Percentiles rank a stretch among this genome's conserved stretches.
Conservation (phyloP, 1,284 basidiomycete species). For the Amylostereum chailletii region DNA sequence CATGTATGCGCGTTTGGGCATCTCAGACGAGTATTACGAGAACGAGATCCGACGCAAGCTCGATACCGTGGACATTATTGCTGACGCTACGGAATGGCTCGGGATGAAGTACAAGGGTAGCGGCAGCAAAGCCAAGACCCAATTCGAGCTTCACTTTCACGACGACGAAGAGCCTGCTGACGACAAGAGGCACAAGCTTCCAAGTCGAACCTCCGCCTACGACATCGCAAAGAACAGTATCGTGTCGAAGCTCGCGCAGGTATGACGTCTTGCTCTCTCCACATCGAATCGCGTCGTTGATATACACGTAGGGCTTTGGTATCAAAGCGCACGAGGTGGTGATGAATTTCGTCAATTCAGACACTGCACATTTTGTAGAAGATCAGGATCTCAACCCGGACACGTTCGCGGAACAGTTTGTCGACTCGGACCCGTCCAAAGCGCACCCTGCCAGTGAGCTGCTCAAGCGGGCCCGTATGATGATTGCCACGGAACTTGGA, state of each 20-base stretch:
- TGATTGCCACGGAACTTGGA: slow-evolving; percentile 86
- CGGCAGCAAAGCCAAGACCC: slow-evolving; percentile 65
- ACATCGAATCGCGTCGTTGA: neutral
- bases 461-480: slow-evolving; percentile 70
- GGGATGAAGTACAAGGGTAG: slow-evolving; percentile 77
- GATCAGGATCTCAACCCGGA: slow-evolving; percentile 70
- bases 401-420: slow-evolving; percentile 71
- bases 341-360: slow-evolving; percentile 60
- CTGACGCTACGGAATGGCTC: slow-evolving; percentile 91
- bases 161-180: slow-evolving; percentile 56
- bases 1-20: slow-evolving; percentile 57
- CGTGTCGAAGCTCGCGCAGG: slow-evolving; percentile 69
- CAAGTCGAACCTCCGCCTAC: slow-evolving; percentile 81
- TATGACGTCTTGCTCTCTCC: slow-evolving; percentile 23
- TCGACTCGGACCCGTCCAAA: slow-evolving; percentile 53
- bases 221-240: slow-evolving; percentile 79
- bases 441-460: slow-evolving; percentile 54
- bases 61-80: slow-evolving; percentile 81
- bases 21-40: slow-evolving; percentile 67
- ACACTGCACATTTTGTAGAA: slow-evolving; percentile 63
- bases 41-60: slow-evolving; percentile 54
- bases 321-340: slow-evolving; percentile 75
- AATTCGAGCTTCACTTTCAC: slow-evolving; percentile 53
- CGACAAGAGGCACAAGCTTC: slow-evolving; percentile 66
- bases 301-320: slow-evolving; percentile 57